Evolutionary conservation across 176 grass and related monocot species (phyloP).

Genomic region (Urochloa ruziziensis): DNA sequence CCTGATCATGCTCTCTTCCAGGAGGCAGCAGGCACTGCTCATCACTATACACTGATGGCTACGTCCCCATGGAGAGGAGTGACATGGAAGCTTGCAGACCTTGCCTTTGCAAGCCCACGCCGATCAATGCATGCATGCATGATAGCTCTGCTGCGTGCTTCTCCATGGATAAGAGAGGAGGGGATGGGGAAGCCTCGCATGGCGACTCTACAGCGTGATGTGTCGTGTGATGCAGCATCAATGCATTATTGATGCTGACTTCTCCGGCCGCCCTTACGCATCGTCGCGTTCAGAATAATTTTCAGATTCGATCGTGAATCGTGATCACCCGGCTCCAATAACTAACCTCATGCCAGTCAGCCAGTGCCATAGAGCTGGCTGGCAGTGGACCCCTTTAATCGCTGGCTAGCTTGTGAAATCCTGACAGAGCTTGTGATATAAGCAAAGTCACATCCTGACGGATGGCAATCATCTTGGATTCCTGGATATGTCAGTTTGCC

Average conservation of each 20-base stretch:
- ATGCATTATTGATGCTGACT: background rate
- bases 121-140: background rate
- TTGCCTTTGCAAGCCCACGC: background rate
- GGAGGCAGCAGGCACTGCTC: constrained; percentile 11
- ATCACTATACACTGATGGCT: background rate
- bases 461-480: background rate
- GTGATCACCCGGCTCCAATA: too few species aligned
- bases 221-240: background rate
- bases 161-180: background rate
- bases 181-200: background rate
- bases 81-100: background rate
- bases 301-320: constrained; percentile 4
- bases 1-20: constrained; percentile 6
- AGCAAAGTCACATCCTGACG: background rate
- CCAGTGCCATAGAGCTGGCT: background rate
- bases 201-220: background rate
- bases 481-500: background rate
- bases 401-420: background rate
- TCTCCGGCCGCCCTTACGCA: background rate
- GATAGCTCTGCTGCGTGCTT: background rate
- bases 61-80: background rate
- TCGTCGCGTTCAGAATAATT: constrained; percentile 6
- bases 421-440: background rate
- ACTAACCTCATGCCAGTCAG: background rate
- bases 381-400: background rate